phyloP scores from a whole-genome alignment of 2,329 filamentous ascomycete species.

The Chrysoporthe austroafricana region DNA sequence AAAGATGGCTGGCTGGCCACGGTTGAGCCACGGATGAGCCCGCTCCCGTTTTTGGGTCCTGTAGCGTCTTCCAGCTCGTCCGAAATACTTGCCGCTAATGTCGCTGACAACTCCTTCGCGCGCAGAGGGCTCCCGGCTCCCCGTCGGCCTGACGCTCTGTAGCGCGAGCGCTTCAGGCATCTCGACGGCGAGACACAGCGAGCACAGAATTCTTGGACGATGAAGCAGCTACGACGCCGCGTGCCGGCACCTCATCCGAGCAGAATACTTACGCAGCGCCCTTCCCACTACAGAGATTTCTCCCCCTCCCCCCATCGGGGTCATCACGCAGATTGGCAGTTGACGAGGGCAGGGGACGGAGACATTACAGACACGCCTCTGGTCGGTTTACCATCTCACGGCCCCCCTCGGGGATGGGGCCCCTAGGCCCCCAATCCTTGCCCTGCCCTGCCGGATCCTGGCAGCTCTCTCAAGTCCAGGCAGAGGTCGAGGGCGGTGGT shows the following conservation, averaged over 20 bases:
- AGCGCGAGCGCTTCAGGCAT: background rate
- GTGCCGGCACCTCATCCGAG: background rate
- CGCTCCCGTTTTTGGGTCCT: background rate
- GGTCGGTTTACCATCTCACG: slow-evolving; percentile 1
- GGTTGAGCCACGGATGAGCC: slow-evolving; percentile 9
- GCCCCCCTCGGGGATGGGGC: slow-evolving; percentile 1
- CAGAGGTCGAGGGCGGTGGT: slow-evolving; percentile 14
- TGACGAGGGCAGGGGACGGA: background rate
- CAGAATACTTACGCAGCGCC: background rate
- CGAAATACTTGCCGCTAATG: slow-evolving; percentile 2
- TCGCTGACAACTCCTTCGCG: slow-evolving; percentile 1
- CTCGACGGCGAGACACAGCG: background rate
- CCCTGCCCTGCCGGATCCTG: slow-evolving; percentile 15
- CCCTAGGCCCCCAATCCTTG: slow-evolving; percentile 8
- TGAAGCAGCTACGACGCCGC: background rate
- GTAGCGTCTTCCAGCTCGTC: background rate
- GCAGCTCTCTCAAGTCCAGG: slow-evolving; percentile 8
- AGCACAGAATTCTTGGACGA: background rate
- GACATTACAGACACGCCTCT: slow-evolving; percentile 23
- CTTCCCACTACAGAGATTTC: too few species aligned
- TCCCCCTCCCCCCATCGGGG: too few species aligned
- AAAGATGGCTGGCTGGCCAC: background rate
- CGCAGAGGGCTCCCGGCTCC: background rate
- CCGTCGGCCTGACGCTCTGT: background rate
- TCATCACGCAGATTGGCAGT: background rate